phyloP scores from a whole-genome alignment of 179 eudicot genomes.

The Nepenthes alata region DNA sequence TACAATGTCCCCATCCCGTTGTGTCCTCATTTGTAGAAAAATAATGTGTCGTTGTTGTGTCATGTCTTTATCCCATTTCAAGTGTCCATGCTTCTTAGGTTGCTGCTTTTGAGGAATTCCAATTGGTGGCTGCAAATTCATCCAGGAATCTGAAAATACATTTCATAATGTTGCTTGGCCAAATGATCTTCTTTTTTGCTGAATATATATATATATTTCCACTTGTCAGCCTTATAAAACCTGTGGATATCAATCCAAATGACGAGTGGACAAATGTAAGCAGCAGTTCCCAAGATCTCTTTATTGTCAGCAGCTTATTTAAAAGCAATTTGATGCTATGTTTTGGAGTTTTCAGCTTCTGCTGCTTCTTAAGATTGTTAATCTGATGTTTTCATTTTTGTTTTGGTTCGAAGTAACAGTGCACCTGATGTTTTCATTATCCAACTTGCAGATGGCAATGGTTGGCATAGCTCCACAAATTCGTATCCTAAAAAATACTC shows the following conservation, averaged over 20 bases:
- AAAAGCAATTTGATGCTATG: not conserved
- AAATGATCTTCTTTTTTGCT: too few species aligned
- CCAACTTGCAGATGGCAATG: slow-evolving; percentile 63
- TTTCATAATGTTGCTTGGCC: too few species aligned
- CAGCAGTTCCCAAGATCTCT: slow-evolving; percentile 1
- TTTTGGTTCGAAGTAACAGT: not conserved
- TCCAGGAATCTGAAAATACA: too few species aligned
- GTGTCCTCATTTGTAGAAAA: too few species aligned
- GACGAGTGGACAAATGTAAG: slow-evolving; percentile 95
- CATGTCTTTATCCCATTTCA: too few species aligned
- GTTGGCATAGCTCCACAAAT: slow-evolving; percentile 76
- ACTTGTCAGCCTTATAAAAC: slow-evolving; percentile 69
- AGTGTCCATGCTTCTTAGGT: too few species aligned
- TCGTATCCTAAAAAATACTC: slow-evolving; percentile 45
- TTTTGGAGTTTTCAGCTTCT: too few species aligned
- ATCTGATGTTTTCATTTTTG: not conserved
- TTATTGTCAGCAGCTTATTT: not conserved
- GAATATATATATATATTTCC: not conserved
- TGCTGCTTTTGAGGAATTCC: too few species aligned
- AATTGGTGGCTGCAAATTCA: too few species aligned
- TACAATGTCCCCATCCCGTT: too few species aligned
- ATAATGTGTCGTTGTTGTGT: too few species aligned
- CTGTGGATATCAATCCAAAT: slow-evolving; percentile 78
- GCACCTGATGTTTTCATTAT: not conserved
- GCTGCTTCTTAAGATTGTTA: not conserved